phyloP scores from a whole-genome alignment of 176 grass and related monocot genomes.

The Aegilops sharonensis region DNA sequence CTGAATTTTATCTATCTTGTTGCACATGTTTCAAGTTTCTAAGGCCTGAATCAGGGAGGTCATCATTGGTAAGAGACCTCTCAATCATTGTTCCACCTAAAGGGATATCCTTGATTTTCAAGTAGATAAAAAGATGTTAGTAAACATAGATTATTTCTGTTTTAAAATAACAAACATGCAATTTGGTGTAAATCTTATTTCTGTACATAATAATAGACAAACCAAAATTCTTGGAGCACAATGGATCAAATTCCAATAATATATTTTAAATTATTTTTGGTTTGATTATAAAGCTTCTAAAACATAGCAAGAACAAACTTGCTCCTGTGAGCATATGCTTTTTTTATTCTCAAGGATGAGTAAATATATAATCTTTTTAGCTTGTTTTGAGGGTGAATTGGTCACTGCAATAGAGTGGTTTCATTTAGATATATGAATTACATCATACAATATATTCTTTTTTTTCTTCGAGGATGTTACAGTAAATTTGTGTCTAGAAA shows the following conservation, averaged over 20 bases:
- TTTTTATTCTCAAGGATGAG: neutral
- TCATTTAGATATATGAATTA: too few species aligned
- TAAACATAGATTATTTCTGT: neutral
- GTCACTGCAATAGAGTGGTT: too few species aligned
- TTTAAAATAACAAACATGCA: neutral
- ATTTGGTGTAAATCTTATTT: neutral
- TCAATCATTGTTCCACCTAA: neutral
- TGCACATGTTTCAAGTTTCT: conserved; percentile 75
- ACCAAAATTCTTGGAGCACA: neutral
- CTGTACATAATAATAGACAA: neutral
- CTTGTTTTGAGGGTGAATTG: too few species aligned
- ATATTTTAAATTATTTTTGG: neutral
- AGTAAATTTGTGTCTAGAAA: too few species aligned
- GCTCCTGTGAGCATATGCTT: neutral
- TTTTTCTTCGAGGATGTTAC: too few species aligned
- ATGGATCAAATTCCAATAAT: neutral
- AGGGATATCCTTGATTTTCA: neutral
- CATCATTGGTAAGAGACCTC: conserved; percentile 62
- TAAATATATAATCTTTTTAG: too few species aligned
- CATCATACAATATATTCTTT: too few species aligned
- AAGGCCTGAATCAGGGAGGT: conserved; percentile 77
- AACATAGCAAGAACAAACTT: neutral
- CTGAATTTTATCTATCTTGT: conserved; percentile 93
- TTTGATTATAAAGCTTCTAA: neutral
- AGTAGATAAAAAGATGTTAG: neutral